Evolutionary conservation across 2,329 filamentous ascomycete genomes (phyloP).

Genomic region (Claviceps humidiphila): DNA sequence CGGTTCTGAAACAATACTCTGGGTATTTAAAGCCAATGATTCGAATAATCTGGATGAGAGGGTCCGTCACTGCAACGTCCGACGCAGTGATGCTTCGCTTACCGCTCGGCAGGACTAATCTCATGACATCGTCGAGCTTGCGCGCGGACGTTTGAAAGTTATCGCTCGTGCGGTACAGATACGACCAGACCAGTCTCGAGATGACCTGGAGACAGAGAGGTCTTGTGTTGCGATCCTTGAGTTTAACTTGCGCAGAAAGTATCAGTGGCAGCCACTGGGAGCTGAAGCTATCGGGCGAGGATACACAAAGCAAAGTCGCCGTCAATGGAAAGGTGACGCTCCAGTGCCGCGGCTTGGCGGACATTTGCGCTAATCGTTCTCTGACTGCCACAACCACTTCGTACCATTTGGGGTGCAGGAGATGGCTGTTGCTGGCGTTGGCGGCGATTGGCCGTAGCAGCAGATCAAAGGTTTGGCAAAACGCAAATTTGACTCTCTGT

Average conservation of each 20-base stretch:
- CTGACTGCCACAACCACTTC: slow-evolving; percentile 70
- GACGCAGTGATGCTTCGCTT: slow-evolving; percentile 72
- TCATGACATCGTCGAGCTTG: slow-evolving; percentile 83
- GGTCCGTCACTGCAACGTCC: slow-evolving; percentile 73
- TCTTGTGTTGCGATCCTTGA: slow-evolving; percentile 72
- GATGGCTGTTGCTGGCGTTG: slow-evolving; percentile 59
- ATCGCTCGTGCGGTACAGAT: slow-evolving; percentile 75
- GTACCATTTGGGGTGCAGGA: slow-evolving; percentile 73
- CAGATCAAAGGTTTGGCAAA: slow-evolving; percentile 82
- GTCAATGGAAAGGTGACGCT: slow-evolving; percentile 75
- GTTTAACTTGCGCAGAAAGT: slow-evolving; percentile 60
- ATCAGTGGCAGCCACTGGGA: slow-evolving; percentile 79
- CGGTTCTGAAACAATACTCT: slow-evolving; percentile 80
- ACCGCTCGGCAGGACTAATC: slow-evolving; percentile 66
- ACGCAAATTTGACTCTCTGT: slow-evolving; percentile 80
- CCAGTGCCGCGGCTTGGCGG: slow-evolving; percentile 90
- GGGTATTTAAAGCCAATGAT: slow-evolving; percentile 90
- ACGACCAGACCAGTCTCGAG: slow-evolving; percentile 85
- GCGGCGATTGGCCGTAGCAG: slow-evolving; percentile 79
- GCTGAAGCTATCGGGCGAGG: slow-evolving; percentile 69
- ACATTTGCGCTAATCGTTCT: slow-evolving; percentile 68
- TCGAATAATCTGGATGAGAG: slow-evolving; percentile 83
- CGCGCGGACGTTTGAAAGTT: slow-evolving; percentile 51
- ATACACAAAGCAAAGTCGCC: slow-evolving; percentile 76
- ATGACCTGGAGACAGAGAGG: slow-evolving; percentile 78